Evolutionary conservation across 2,329 filamentous ascomycete species (phyloP).

Genomic region (Aureobasidium musti): DNA sequence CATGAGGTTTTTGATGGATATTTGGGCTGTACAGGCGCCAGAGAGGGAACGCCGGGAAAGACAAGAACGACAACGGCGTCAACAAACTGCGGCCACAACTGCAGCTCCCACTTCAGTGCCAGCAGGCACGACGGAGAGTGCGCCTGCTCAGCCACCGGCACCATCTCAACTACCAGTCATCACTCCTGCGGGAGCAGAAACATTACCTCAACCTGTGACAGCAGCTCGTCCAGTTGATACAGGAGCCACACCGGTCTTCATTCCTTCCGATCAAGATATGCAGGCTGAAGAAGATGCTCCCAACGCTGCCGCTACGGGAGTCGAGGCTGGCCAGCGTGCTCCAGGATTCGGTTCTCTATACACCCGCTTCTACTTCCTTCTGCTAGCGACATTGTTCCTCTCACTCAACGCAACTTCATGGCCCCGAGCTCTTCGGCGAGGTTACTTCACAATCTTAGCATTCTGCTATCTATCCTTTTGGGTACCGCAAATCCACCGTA

Average conservation of each 20-base stretch:
- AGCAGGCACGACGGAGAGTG: not conserved
- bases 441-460: constrained; percentile 64
- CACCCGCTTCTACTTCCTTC: constrained; percentile 61
- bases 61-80: constrained; percentile 29
- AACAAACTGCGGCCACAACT: constrained; percentile 29
- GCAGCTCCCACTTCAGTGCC: constrained; percentile 23
- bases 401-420: constrained; percentile 62
- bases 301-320: constrained; percentile 38
- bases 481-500: constrained; percentile 88
- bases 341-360: constrained; percentile 59
- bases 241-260: constrained; percentile 58
- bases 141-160: constrained; percentile 35
- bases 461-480: constrained; percentile 86
- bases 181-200: constrained; percentile 37
- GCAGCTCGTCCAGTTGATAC: constrained; percentile 48
- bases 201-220: constrained; percentile 53
- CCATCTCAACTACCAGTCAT: constrained; percentile 32
- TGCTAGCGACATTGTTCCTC: constrained; percentile 60
- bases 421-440: constrained; percentile 54
- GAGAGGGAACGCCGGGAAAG: constrained; percentile 49
- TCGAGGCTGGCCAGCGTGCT: constrained; percentile 39
- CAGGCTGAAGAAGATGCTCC: constrained; percentile 43
- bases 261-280: constrained; percentile 61
- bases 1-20: constrained; percentile 66
- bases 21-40: constrained; percentile 64